A percentile compares a stretch with the other conserved stretches of the same genome.
These are phyloP conservation scores for Coniochaeta sp. DNA, from an alignment of 2,329 filamentous ascomycete species.

Conservation along the genomic window DNA sequence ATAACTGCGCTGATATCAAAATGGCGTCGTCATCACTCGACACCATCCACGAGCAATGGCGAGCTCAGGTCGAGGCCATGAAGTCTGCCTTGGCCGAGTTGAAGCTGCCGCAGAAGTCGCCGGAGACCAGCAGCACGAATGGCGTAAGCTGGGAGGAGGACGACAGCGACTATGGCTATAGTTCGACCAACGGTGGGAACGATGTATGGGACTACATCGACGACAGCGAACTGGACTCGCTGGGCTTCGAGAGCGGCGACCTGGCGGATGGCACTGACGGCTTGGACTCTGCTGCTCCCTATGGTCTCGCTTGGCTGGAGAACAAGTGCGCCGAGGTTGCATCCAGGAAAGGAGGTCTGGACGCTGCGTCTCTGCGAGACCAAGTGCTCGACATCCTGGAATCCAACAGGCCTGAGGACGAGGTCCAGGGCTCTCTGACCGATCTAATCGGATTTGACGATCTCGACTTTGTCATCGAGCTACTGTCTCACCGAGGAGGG, in stretches of 20 bases:
- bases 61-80: slow-evolving; percentile 80
- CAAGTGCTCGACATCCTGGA: slow-evolving; percentile 71
- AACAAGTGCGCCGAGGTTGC: slow-evolving; percentile 63
- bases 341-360: slow-evolving; percentile 56
- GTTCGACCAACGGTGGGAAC: slow-evolving; percentile 57
- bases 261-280: slow-evolving; percentile 27
- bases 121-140: slow-evolving; percentile 42
- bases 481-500: slow-evolving; percentile 70
- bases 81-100: slow-evolving; percentile 73
- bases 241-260: slow-evolving; percentile 36
- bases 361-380: slow-evolving; percentile 62
- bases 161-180: slow-evolving; percentile 43
- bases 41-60: slow-evolving; percentile 48
- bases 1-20: no score
- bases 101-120: slow-evolving; percentile 34
- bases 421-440: slow-evolving; percentile 83
- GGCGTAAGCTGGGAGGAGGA: slow-evolving; percentile 52
- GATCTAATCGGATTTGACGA: slow-evolving; percentile 92
- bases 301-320: slow-evolving; percentile 64
- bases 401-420: slow-evolving; percentile 65
- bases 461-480: slow-evolving; percentile 83
- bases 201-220: slow-evolving; percentile 93
- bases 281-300: slow-evolving; percentile 23
- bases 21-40: background rate
- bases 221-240: slow-evolving; percentile 60